phyloP scores from a whole-genome alignment of 2,329 filamentous ascomycete genomes.

The Amauroascus niger region DNA sequence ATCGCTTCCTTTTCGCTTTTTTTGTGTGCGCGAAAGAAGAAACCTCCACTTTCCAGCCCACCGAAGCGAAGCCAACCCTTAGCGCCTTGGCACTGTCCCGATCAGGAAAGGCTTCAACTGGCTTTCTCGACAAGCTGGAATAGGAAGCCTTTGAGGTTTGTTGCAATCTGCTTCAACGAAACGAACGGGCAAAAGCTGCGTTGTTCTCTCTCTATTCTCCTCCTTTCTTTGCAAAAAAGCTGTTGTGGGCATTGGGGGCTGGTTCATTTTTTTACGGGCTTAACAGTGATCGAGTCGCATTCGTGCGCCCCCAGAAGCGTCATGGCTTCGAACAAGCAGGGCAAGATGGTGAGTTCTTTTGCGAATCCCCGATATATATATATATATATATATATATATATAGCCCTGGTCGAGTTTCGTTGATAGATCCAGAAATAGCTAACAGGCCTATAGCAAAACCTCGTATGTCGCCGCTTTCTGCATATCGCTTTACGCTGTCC shows the following conservation, averaged over 20 bases:
- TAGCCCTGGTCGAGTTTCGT: constrained; percentile 39
- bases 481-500: background rate
- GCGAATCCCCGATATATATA: too few species aligned
- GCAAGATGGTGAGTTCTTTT: constrained; percentile 89
- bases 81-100: constrained; percentile 27
- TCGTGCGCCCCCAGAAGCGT: constrained; percentile 39
- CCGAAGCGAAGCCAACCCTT: constrained; percentile 32
- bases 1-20: constrained; percentile 6
- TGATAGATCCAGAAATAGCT: constrained; percentile 44
- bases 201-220: background rate
- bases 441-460: constrained; percentile 52
- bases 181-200: background rate
- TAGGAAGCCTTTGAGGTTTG: too few species aligned
- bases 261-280: background rate
- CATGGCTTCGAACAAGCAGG: constrained; percentile 79
- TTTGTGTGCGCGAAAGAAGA: constrained; percentile 23
- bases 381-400: too few species aligned
- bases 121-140: too few species aligned
- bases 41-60: too few species aligned
- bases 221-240: background rate
- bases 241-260: background rate
- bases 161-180: background rate
- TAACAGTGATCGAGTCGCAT: constrained; percentile 33
- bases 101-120: constrained; percentile 23
- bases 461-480: constrained; percentile 43